Evolutionary conservation across 2,329 filamentous ascomycete genomes (phyloP).

Genomic region (Colletotrichum tamarilloi): DNA sequence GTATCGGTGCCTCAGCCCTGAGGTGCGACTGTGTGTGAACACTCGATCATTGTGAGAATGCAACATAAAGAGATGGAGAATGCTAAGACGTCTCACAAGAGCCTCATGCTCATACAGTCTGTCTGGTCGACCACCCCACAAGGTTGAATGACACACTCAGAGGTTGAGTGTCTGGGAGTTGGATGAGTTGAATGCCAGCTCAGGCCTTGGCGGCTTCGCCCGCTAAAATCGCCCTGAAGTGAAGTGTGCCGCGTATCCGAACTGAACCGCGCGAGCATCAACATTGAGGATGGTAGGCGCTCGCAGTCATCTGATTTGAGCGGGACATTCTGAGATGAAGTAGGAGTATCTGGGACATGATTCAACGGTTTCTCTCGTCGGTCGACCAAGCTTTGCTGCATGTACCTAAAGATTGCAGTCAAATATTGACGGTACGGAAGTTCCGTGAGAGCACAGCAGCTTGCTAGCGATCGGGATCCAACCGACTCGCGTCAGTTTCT

Average conservation of each 20-base stretch:
- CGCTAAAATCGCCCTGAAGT: slow-evolving; percentile 1
- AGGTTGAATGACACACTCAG: neutral
- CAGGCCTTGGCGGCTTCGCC: neutral
- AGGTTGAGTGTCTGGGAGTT: neutral
- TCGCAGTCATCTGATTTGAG: neutral
- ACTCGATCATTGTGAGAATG: too few relatives aligned
- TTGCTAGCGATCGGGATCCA: neutral
- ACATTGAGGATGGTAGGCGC: neutral
- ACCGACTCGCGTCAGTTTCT: neutral
- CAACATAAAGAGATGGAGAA: neutral
- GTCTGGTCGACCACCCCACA: neutral
- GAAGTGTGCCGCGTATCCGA: neutral
- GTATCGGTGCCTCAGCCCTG: neutral
- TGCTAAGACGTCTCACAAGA: neutral
- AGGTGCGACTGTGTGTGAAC: neutral
- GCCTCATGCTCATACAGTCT: neutral
- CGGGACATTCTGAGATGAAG: neutral
- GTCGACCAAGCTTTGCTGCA: neutral
- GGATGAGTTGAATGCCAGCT: neutral
- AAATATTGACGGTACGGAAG: neutral
- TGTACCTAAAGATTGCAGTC: neutral
- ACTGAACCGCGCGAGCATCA: neutral
- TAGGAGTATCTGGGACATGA: accelerated
- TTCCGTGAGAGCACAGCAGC: neutral
- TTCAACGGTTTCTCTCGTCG: neutral